Conservation (phyloP, 2,329 filamentous ascomycete species). For the Aspergillus thermomutatus region DNA sequence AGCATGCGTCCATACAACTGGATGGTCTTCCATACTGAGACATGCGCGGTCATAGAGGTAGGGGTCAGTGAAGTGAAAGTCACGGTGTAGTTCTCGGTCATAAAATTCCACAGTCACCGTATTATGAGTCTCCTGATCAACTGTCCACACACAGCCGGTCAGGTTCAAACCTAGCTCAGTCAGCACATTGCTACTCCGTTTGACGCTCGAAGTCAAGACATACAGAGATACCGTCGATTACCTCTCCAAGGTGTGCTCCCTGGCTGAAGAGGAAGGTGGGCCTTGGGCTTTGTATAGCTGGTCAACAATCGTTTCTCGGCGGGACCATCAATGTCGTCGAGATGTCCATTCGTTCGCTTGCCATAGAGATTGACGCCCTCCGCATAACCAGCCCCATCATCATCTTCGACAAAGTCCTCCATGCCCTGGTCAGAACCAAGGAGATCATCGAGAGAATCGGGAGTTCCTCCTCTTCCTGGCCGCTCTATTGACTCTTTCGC, state of each 20-base stretch:
- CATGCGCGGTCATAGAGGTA: slow-evolving; percentile 96
- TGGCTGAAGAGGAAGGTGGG: slow-evolving; percentile 85
- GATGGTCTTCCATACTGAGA: slow-evolving; percentile 53
- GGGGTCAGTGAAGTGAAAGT: slow-evolving; percentile 97
- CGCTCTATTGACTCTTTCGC: slow-evolving; percentile 52
- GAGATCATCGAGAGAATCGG: slow-evolving; percentile 80
- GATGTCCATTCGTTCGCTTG: slow-evolving; percentile 56
- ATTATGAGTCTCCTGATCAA: slow-evolving; percentile 88
- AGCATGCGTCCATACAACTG: slow-evolving; percentile 12
- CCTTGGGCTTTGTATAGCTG: slow-evolving; percentile 57
- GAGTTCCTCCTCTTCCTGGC: slow-evolving; percentile 58
- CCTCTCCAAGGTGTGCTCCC: slow-evolving; percentile 95
- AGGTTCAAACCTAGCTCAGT: slow-evolving; percentile 64
- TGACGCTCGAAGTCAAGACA: slow-evolving; percentile 8
- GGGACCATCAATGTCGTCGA: slow-evolving; percentile 44
- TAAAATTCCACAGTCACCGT: slow-evolving; percentile 98
- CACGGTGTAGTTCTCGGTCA: slow-evolving; percentile 83
- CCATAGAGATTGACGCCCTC: slow-evolving; percentile 61
- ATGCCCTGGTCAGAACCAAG: slow-evolving; percentile 62
- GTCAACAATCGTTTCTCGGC: slow-evolving; percentile 51
- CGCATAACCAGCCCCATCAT: slow-evolving; percentile 89
- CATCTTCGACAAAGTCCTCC: slow-evolving; percentile 88
- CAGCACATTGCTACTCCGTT: slow-evolving; percentile 16
- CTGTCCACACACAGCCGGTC: slow-evolving; percentile 93
- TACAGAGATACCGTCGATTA: slow-evolving; percentile 85